These are phyloP conservation scores for Aureobasidium sp. DNA, from an alignment of 2,329 filamentous ascomycete genomes.

Conservation along the genomic window DNA sequence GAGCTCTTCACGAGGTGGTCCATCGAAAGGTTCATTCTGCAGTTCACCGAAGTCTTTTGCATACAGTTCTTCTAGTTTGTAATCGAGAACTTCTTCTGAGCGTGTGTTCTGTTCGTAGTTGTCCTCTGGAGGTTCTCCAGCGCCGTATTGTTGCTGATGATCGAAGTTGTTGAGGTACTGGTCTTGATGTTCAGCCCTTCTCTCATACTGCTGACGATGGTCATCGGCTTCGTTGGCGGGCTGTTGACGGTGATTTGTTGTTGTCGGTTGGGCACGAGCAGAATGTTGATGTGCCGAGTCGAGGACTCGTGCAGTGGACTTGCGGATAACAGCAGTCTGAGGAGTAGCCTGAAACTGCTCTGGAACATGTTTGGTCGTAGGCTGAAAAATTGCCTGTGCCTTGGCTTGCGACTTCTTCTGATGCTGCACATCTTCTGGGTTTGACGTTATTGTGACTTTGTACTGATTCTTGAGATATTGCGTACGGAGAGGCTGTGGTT, in stretches of 20 bases:
- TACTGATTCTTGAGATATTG: background rate
- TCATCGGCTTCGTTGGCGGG: background rate
- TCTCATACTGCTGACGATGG: background rate
- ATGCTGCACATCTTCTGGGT: background rate
- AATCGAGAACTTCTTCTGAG: slow-evolving; percentile 22
- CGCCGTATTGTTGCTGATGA: background rate
- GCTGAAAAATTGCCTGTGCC: background rate
- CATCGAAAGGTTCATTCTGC: slow-evolving; percentile 20
- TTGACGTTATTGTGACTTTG: background rate
- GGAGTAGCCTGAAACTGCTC: background rate
- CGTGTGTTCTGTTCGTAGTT: background rate
- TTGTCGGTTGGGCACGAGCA: background rate
- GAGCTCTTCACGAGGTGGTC: background rate
- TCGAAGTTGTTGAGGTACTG: background rate
- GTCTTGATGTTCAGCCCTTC: background rate
- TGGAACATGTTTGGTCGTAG: background rate
- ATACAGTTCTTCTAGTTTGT: slow-evolving; percentile 22
- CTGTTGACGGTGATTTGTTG: background rate
- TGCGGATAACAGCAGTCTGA: background rate
- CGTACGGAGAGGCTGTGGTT: background rate
- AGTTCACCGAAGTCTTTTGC: slow-evolving; percentile 25
- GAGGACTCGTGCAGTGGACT: background rate
- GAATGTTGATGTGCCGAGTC: background rate
- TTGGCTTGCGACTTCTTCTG: background rate
- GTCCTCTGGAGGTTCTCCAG: background rate